Base-by-base conservation (phyloP, 805 yeast genomes). In the Zygosaccharomyces lentus region DNA sequence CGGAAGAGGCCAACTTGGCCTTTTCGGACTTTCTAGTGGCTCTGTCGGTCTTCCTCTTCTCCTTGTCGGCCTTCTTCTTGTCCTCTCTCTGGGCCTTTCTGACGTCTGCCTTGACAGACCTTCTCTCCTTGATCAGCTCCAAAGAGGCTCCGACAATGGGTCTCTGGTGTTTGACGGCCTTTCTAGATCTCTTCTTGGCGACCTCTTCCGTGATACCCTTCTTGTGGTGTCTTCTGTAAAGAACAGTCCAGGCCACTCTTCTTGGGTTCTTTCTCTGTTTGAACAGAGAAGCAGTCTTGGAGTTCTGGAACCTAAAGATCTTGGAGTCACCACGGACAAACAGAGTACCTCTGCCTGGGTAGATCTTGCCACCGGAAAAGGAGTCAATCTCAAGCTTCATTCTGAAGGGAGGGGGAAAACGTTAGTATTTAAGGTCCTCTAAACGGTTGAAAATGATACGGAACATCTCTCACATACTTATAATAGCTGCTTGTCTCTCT, bases 181-280 rank as follows among this genome's bases (percentile, higher is more conserved):
- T 90, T 83, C 96, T 91, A 65, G 93, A 62, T 79, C 96, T 87
- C 85, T 87, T 95, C 86, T 88, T 93, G 74, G 95, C 66, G 65
- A 86, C 87, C 81, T 93, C 99, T 82, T 93, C 99, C 70, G 96
- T 83, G 73, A 91, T 82, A 81, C 99, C 99, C 81, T 93, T 93
- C 86, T 88, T 89, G 95, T 93, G 98, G 80, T 91, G 96, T 80
- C 96, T 87, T 84, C 99, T 91, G 91, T 80, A 93, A 69, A 93
- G 82, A 70, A 91, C 97, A 63, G 99, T 93, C 99, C 99, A 93
- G 59, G 98, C 83, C 73, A 93, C 83, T 84, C 96, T 87, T 84
- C 99, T 90, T 80, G 99, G 99, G 90, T 93, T 93, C 95, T 93
- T 93, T 85, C 97, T 89, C 82, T 93, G 99, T 72, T 84, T 82